Evolutionary conservation across 805 yeast species (phyloP), one percentile per base, ranked within the genome.

Genomic region (Metschnikowia kunwiensis): DNA sequence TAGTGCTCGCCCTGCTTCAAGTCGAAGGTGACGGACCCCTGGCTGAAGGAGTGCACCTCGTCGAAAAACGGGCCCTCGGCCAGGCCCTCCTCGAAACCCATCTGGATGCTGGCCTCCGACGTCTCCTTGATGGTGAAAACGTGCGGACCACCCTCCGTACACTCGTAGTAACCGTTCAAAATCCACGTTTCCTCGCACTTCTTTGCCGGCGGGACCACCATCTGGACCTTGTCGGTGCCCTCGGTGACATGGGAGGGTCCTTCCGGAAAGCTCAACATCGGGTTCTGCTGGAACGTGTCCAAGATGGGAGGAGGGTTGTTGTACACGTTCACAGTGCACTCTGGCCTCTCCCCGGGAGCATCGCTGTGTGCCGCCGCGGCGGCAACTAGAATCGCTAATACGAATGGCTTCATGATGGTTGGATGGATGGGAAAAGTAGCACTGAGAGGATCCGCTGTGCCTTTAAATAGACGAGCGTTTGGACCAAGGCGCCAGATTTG

Each of bases 1-100:
- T 26, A 32, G 8, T 13, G 24, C 11, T 25, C 21, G 9, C 35
- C 35, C 12, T 15, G 13, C 11, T 26, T 15, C 36, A 32, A 26
- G n/a, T 15, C 14, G 21, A 25, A 32, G 7, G 26, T 20, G 7
- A 14, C 20, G 4, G 25, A 3, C 7, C 8, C 19, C 8, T 26
- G 17, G 4, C 28, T 18, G 11, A 32, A 24, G 5, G 25, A 15
- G 14, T 20, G 25, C 24, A 20, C 25, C 7, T 18, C 26, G 7
- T 26, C 24, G 6, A 16, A 24, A 16, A 22, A 10, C 4, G 20
- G 16, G 15, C 17, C 30, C 3, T 32, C 16, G 12, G 20, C 10
- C 2, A 11, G 9, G 6, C 15, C 23, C 11, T 27, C 14, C 25
- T 26, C 13, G 17, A 26, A 25, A 7, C 36, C 36, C 6, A 32